These are phyloP conservation scores for Pseudozyma pruni DNA, from an alignment of 1,284 basidiomycete genomes.

Conservation along the genomic window DNA sequence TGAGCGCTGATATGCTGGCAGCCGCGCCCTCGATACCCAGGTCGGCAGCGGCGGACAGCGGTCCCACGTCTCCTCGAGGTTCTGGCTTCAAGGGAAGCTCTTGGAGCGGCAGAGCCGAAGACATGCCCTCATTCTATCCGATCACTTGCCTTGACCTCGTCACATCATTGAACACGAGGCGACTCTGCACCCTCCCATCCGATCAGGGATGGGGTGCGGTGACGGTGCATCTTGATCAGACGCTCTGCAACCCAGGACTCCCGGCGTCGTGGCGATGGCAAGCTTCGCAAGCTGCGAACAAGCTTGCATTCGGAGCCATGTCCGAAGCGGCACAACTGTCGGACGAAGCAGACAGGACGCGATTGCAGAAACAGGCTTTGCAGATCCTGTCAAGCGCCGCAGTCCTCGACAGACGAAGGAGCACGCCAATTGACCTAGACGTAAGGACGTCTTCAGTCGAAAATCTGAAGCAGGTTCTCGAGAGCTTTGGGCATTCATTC, in stretches of 20 bases:
- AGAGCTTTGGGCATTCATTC: conserved; percentile 88
- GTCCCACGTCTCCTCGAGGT: conserved; percentile 12
- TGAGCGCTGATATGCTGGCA: conserved; percentile 73
- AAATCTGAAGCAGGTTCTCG: conserved; percentile 83
- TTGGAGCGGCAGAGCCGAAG: conserved; percentile 3
- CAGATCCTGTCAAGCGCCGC: conserved; percentile 84
- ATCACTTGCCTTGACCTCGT: conserved; percentile 85
- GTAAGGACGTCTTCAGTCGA: conserved; percentile 86
- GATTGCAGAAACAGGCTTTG: conserved; percentile 83
- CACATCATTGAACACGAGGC: conserved; percentile 81
- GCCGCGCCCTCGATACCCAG: conserved; percentile 5
- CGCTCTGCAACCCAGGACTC: conserved; percentile 76
- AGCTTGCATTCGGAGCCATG: conserved; percentile 70
- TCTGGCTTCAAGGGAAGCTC: conserved; percentile 12
- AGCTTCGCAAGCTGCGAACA: conserved; percentile 81
- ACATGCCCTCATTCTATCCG: conserved; percentile 73
- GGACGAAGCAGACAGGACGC: conserved; percentile 70
- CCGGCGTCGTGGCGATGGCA: conserved; percentile 85
- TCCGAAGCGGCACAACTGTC: conserved; percentile 70
- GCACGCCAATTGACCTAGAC: conserved; percentile 71
- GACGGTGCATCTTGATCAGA: conserved; percentile 79
- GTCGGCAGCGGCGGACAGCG: conserved; percentile 4
- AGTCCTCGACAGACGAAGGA: conserved; percentile 71
- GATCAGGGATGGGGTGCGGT: conserved; percentile 86
- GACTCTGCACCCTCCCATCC: conserved; percentile 81